These are phyloP conservation scores for Fusarium oxysporum DNA, from an alignment of 2,329 filamentous ascomycete genomes.

Conservation along the genomic window DNA sequence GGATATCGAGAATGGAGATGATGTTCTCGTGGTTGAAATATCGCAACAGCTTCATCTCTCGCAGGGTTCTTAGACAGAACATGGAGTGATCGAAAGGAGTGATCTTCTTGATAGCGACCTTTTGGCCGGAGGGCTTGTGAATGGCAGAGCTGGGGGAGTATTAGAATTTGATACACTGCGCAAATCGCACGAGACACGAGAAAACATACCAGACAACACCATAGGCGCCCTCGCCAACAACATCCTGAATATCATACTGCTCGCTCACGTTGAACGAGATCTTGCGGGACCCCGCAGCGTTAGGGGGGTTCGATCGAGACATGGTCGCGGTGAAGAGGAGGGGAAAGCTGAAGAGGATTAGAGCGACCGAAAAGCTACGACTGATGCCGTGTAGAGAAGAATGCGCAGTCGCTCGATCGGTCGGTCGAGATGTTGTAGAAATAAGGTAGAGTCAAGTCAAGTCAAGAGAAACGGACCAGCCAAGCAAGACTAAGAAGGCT, in stretches of 20 bases:
- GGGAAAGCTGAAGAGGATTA: neutral
- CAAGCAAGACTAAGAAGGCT: slow-evolving; percentile 36
- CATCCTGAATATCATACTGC: slow-evolving; percentile 99
- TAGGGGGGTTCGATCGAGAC: slow-evolving; percentile 69
- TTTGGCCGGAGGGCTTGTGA: slow-evolving; percentile 97
- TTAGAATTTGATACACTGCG: neutral
- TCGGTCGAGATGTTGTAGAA: slow-evolving; percentile 24
- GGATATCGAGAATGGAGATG: slow-evolving; percentile 98
- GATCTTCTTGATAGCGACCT: slow-evolving; percentile 99
- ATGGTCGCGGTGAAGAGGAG: slow-evolving; percentile 45
- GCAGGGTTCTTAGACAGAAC: slow-evolving; percentile 95
- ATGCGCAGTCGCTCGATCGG: slow-evolving; percentile 27
- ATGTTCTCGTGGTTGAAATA: slow-evolving; percentile 99
- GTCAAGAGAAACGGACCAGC: slow-evolving; percentile 34
- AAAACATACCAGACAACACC: slow-evolving; percentile 91
- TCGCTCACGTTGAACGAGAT: slow-evolving; percentile 99
- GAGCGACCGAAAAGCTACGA: slow-evolving; percentile 4
- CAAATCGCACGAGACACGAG: neutral
- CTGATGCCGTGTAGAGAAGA: slow-evolving; percentile 1
- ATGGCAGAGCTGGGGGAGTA: slow-evolving; percentile 79
- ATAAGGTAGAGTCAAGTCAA: slow-evolving; percentile 25
- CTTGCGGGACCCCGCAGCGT: slow-evolving; percentile 79
- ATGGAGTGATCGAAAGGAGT: slow-evolving; percentile 99
- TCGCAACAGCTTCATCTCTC: slow-evolving; percentile 98
- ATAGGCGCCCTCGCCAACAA: slow-evolving; percentile 97